A percentile compares a stretch with the other conserved stretches of the same genome.
Conservation (phyloP, 345 rosid genomes). For the Microthlaspi erraticum region DNA sequence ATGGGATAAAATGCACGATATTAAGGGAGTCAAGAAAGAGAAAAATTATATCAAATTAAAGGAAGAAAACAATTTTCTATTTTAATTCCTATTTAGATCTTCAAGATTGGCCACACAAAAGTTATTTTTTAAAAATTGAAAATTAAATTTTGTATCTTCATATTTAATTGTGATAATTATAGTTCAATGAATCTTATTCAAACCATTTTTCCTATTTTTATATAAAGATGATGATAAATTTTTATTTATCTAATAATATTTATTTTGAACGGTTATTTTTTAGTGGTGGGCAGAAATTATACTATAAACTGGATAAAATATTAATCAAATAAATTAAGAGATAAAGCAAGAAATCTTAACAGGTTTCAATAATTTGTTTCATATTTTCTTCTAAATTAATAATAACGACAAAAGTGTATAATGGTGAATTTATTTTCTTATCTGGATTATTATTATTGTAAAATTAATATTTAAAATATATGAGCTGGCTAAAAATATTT, state of each 20-base stretch:
- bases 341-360: not conserved
- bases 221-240: not conserved
- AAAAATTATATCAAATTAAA: conserved; percentile 12
- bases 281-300: not conserved
- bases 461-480: not conserved
- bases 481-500: not conserved
- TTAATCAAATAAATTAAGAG: not conserved
- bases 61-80: conserved; percentile 40
- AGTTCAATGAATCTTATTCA: conserved; percentile 28
- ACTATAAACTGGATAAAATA: not conserved
- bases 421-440: not conserved
- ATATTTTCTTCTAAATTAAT: not conserved
- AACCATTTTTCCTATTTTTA: conserved; percentile 40
- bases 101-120: conserved; percentile 43
- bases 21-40: conserved; percentile 32
- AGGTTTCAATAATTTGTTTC: not conserved
- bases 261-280: conserved; percentile 9
- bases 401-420: not conserved
- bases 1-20: conserved; percentile 46
- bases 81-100: conserved; percentile 36
- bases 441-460: not conserved
- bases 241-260: not conserved
- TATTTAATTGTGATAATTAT: conserved; percentile 25
- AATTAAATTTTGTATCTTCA: not conserved
- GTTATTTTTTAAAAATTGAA: not conserved